Percentiles rank a stretch among this genome's conserved stretches.
phyloP scores from a whole-genome alignment of 2,329 filamentous ascomycete genomes.

The Cercospora sp. region DNA sequence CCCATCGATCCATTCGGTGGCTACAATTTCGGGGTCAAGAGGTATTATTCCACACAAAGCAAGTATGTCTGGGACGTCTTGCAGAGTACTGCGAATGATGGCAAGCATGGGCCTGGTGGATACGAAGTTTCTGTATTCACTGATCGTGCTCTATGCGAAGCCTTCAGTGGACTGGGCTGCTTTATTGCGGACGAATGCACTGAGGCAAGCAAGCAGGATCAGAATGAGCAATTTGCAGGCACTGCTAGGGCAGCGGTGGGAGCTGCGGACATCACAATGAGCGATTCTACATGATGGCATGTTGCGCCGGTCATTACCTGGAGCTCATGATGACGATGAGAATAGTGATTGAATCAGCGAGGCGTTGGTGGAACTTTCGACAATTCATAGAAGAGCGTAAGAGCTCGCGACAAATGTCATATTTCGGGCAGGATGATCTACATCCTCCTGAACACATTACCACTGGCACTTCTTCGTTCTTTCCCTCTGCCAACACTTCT shows the following conservation, averaged over 20 bases:
- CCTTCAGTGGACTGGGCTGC: conserved; percentile 84
- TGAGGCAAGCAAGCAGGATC: not conserved
- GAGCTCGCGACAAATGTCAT: not conserved
- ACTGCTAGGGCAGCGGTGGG: not conserved
- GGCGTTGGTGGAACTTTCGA: not conserved
- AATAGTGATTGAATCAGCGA: not conserved
- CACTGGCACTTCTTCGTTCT: conserved; percentile 69
- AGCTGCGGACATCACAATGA: not conserved
- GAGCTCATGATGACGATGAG: not conserved
- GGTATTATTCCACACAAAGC: conserved; percentile 69
- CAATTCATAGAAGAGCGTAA: not conserved
- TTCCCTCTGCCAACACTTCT: conserved; percentile 37
- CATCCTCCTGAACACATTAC: conserved; percentile 71
- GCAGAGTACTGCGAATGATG: conserved; percentile 64
- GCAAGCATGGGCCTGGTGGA: conserved; percentile 71
- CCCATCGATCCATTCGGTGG: conserved; percentile 90
- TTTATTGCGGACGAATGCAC: conserved; percentile 57
- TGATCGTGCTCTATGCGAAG: conserved; percentile 76
- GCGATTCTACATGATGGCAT: not conserved
- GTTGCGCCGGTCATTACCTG: not conserved
- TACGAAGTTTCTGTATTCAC: conserved; percentile 84
- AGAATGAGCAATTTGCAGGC: not conserved
- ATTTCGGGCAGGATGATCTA: conserved; percentile 36
- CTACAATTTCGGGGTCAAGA: conserved; percentile 60
- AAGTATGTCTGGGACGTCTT: conserved; percentile 76